Percentiles rank a stretch among this genome's conserved stretches.
phyloP scores from a whole-genome alignment of 208 protist genomes.

The Trypanosoma melophagium region DNA sequence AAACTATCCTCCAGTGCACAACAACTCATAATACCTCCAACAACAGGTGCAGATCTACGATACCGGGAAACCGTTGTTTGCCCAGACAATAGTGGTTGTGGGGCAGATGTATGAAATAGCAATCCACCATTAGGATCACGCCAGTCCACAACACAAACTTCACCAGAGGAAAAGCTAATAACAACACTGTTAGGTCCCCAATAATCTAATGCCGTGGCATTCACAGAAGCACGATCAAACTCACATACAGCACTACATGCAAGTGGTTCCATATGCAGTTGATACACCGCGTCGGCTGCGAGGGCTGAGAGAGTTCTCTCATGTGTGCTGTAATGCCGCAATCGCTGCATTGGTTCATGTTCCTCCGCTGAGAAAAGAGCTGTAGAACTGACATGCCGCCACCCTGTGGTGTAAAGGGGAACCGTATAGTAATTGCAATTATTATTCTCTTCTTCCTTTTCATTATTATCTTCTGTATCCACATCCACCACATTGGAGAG shows the following conservation, averaged over 20 bases:
- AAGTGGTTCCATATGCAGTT: conserved; percentile 21
- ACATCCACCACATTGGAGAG: background rate
- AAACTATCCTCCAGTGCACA: conserved; percentile 51
- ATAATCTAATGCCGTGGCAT: conserved; percentile 50
- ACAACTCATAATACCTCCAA: conserved; percentile 63
- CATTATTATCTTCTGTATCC: background rate
- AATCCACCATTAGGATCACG: conserved; percentile 34
- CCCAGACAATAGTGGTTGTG: background rate
- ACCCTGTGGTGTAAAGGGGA: conserved; percentile 1
- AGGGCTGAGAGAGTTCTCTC: conserved; percentile 13
- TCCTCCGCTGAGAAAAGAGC: conserved; percentile 6
- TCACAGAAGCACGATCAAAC: conserved; percentile 27
- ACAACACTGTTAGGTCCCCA: conserved; percentile 52
- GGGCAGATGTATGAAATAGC: conserved; percentile 9
- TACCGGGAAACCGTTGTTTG: background rate
- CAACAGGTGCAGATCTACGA: background rate
- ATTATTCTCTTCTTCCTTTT: background rate
- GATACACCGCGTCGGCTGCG: conserved; percentile 18
- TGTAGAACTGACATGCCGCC: conserved; percentile 7
- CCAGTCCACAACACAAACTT: conserved; percentile 63
- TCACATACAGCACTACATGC: background rate
- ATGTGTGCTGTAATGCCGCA: conserved; percentile 15
- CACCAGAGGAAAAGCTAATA: conserved; percentile 65
- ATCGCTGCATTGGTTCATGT: conserved; percentile 11
- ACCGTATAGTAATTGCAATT: background rate